phyloP scores from a whole-genome alignment of 2,329 filamentous ascomycete species.

The Colletotrichum sp. region DNA sequence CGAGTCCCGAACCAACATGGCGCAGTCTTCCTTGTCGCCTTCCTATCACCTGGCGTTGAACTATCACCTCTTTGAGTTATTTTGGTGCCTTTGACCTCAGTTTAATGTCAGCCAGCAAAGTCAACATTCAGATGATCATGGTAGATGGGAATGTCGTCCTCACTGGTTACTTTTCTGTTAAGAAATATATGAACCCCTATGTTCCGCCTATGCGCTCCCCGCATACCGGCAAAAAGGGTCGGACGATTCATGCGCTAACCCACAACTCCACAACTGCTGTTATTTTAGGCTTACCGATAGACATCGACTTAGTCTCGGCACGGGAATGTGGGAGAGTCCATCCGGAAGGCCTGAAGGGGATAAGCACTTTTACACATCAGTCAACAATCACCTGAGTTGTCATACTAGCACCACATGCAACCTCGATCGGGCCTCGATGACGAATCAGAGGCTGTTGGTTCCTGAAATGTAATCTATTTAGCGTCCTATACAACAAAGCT shows the following conservation, averaged over 20 bases:
- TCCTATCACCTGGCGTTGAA: not conserved
- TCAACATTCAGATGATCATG: not conserved
- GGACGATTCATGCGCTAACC: not conserved
- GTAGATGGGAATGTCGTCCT: fast-evolving
- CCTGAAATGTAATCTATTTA: not conserved
- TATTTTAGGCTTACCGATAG: not conserved
- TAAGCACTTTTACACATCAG: not conserved
- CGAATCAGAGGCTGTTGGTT: not conserved
- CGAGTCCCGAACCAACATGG: not conserved
- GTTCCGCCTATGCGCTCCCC: not conserved
- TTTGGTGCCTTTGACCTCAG: not conserved
- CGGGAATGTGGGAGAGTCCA: not conserved
- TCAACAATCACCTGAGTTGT: not conserved
- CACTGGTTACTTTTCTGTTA: not conserved
- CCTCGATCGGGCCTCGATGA: not conserved
- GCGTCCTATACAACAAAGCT: not conserved
- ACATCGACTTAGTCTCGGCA: not conserved
- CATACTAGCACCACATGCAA: not conserved
- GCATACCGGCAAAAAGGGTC: fast-evolving
- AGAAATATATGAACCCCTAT: not conserved
- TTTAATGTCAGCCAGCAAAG: fast-evolving
- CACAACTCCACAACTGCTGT: not conserved
- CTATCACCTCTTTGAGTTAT: not conserved
- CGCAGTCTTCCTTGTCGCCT: not conserved
- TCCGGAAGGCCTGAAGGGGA: not conserved